Base-by-base conservation (phyloP, 805 yeast species). In the Kurtzmaniella cleridarum region DNA sequence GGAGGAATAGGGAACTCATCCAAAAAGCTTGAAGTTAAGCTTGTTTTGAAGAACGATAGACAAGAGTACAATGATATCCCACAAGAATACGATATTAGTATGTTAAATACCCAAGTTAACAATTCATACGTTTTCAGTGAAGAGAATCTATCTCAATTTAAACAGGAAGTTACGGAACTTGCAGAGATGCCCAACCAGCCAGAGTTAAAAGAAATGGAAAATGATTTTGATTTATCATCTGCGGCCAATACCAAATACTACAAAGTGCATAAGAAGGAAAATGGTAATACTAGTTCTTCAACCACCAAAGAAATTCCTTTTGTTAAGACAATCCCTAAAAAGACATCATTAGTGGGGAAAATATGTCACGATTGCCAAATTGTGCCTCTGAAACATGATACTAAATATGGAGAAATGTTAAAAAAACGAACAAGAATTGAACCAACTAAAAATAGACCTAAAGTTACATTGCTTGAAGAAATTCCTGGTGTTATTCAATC, bases 331-430 rank as follows among this genome's bases (percentile, higher is more conserved):
- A 86, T 88, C 40, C 95, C 96, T 0, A 89, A 66, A 80, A 85
- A 86, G 51, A 90, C 98, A 0, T 76, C 89, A 2, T 62, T 93
- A 27, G 75, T 79, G 10, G 98, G 98, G 29, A 86, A 89, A 28
- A 81, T 91, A 23, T 84, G 82, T 41, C 97, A 93, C 57, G 98
- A 93, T 57, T 90, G 97, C 59, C 86, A 84, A 50, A 81, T 87
- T 15, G 76, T 84, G 37, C 97, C 98, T 10, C 77, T 88, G 3
- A 76, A 79, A 51, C 65, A 69, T 32, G 95, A 88, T 53, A 72
- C 76, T 23, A 82, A 83, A 55, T 88, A 89, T 58, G 61, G 68
- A 35, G 72, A 82, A 59, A 78, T 81, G 52, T 73, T 79, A 48
- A 35, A 51, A 35, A 70, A 77, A 53, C 69, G 59, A 67, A 75